Percentiles rank a stretch among this genome's conserved stretches.
Evolutionary conservation across 2,329 filamentous ascomycete genomes (phyloP).

Genomic region (Arthrobotrys sphaeroides): DNA sequence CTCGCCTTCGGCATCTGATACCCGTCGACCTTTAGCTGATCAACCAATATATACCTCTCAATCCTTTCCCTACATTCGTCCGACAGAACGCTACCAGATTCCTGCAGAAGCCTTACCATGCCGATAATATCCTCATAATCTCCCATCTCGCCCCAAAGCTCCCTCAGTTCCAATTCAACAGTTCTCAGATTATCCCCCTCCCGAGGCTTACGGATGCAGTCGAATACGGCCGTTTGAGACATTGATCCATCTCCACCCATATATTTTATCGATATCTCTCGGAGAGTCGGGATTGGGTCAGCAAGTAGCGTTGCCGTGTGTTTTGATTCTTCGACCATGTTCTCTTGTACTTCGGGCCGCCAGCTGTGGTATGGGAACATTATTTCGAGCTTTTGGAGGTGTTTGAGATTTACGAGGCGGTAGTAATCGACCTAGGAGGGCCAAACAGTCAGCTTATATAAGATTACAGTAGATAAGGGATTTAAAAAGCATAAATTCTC

Average conservation of each 20-base stretch:
- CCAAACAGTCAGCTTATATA: not conserved
- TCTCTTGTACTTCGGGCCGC: not conserved
- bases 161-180: not conserved
- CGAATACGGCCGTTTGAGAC: conserved; percentile 16
- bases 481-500: too few species aligned
- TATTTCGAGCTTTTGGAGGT: conserved; percentile 3
- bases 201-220: not conserved
- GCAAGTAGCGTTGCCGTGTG: not conserved
- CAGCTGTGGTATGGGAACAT: conserved; percentile 11
- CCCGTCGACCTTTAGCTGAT: not conserved
- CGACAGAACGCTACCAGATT: not conserved
- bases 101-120: not conserved
- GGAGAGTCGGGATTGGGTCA: not conserved
- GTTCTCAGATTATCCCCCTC: not conserved
- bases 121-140: not conserved
- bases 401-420: not conserved
- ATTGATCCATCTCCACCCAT: not conserved
- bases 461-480: not conserved
- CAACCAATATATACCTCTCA: not conserved
- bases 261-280: conserved; percentile 22
- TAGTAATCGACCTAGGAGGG: not conserved
- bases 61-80: not conserved
- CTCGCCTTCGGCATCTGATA: not conserved
- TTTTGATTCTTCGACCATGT: conserved; percentile 15
- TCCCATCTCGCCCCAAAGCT: not conserved